These are phyloP conservation scores for Rhizopogon vinicolor DNA, from an alignment of 768 basidiomycete species.

Conservation along the genomic window DNA sequence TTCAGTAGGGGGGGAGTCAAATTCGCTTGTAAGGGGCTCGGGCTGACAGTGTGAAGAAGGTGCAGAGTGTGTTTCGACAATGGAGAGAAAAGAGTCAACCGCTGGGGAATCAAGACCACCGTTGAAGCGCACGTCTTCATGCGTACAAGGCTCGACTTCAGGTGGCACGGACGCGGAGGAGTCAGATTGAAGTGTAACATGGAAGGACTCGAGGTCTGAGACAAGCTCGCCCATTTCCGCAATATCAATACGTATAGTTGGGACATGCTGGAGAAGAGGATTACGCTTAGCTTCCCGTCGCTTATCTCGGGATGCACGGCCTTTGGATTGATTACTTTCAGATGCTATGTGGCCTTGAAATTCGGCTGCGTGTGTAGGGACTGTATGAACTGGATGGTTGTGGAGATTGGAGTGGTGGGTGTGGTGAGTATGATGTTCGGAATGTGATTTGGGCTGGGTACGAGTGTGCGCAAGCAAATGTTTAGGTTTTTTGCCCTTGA, in stretches of 20 bases:
- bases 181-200: conserved; percentile 23
- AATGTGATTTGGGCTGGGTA: conserved; percentile 8
- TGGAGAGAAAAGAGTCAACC: not conserved
- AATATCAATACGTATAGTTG: not conserved
- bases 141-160: conserved; percentile 18
- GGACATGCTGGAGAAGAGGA: conserved; percentile 15
- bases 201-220: conserved; percentile 27
- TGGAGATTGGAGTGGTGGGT: not conserved
- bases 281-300: conserved; percentile 42
- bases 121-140: not conserved
- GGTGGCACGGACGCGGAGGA: conserved; percentile 6
- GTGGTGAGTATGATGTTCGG: not conserved
- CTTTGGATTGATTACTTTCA: conserved; percentile 25
- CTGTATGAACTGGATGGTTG: not conserved
- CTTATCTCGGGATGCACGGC: conserved; percentile 46
- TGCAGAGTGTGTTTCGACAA: not conserved
- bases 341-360: conserved; percentile 2
- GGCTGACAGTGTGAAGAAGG: not conserved
- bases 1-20: not conserved
- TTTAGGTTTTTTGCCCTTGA: conserved; percentile 28
- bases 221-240: conserved; percentile 20
- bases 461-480: conserved; percentile 18
- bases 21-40: not conserved
- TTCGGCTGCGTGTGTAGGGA: not conserved
- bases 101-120: not conserved